These are phyloP conservation scores for Millerago galiae DNA, from an alignment of 805 yeast species.

Conservation along the genomic window DNA sequence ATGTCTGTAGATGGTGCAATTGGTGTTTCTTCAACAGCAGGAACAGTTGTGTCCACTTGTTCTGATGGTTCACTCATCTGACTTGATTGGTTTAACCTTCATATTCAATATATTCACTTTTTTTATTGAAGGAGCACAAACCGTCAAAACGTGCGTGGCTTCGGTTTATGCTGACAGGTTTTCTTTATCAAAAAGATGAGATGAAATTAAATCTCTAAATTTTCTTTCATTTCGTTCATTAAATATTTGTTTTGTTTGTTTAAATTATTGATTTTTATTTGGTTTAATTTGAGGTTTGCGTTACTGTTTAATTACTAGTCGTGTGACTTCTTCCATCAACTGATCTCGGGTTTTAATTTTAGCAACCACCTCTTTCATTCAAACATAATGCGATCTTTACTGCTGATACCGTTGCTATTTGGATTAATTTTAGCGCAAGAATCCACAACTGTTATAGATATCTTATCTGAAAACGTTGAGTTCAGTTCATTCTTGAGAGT, in stretches of 20 bases:
- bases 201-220: neutral
- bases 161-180: neutral
- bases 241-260: neutral
- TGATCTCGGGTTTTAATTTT: too few species aligned
- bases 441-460: slow-evolving; percentile 51
- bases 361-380: too few species aligned
- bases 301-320: too few species aligned
- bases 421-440: slow-evolving; percentile 3
- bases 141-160: neutral
- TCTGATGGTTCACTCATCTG: slow-evolving; percentile 10
- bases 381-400: neutral
- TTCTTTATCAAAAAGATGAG: neutral
- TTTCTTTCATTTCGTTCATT: neutral
- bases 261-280: too few species aligned
- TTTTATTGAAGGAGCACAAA: neutral
- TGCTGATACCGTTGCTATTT: neutral
- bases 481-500: slow-evolving; percentile 57
- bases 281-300: too few species aligned
- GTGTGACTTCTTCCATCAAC: too few species aligned
- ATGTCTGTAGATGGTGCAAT: neutral
- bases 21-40: neutral
- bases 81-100: neutral
- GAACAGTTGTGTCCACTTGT: slow-evolving; percentile 3
- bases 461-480: slow-evolving; percentile 60
- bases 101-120: neutral